Percentiles rank a stretch among this genome's conserved stretches.
These are phyloP conservation scores for Teratosphaeria nubilosa DNA, from an alignment of 2,329 filamentous ascomycete genomes.

Conservation along the genomic window DNA sequence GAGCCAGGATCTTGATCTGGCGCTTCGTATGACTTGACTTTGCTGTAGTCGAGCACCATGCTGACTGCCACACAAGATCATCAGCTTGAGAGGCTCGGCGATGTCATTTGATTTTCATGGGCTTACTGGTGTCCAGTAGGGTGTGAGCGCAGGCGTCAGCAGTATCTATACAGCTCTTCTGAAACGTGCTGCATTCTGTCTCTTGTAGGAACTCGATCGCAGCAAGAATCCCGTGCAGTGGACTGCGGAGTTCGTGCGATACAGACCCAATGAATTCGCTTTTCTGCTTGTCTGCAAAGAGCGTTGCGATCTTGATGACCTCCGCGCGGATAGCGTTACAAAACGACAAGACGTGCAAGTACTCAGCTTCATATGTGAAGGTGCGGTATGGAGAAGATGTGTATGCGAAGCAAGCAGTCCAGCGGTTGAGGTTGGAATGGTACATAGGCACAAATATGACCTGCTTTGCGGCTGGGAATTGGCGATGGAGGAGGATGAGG, in stretches of 20 bases:
- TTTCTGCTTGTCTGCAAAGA: constrained; percentile 25
- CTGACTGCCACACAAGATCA: neutral
- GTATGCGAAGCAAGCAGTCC: constrained; percentile 27
- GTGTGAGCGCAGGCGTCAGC: neutral
- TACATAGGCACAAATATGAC: constrained; percentile 42
- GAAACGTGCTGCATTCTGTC: constrained; percentile 11
- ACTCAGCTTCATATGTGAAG: constrained; percentile 27
- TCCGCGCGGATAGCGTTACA: constrained; percentile 30
- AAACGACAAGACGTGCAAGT: constrained; percentile 28
- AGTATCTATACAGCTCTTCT: neutral
- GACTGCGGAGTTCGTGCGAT: constrained; percentile 25
- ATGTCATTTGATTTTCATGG: neutral
- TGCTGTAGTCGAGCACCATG: neutral
- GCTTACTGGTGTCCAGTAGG: neutral
- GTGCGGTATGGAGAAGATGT: constrained; percentile 34
- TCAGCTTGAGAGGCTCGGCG: neutral
- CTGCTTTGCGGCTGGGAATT: constrained; percentile 37
- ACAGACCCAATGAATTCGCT: constrained; percentile 32
- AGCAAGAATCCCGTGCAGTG: constrained; percentile 20
- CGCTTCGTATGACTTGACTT: neutral
- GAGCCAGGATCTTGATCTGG: neutral
- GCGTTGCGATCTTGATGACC: constrained; percentile 25
- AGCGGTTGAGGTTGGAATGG: constrained; percentile 31
- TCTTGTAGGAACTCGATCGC: constrained; percentile 40
- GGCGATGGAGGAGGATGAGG: constrained; percentile 13